Evolutionary conservation across 257 asterid genomes (phyloP).

Genomic region (Dorcoceras hygrometricum): DNA sequence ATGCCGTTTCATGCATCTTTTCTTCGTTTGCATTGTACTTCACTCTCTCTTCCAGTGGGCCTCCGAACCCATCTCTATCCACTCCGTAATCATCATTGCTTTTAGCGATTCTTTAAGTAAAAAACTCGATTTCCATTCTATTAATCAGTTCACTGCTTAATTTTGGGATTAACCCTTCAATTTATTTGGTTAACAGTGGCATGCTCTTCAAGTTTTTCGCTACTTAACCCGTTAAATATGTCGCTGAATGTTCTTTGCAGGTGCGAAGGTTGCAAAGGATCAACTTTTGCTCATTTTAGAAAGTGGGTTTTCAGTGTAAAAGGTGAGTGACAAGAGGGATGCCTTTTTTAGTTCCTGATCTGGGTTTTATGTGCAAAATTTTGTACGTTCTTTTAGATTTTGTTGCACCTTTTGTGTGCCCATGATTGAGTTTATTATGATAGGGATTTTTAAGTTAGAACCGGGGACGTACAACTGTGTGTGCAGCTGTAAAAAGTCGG

Average conservation of each 20-base stretch:
- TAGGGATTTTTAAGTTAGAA: conserved; percentile 36
- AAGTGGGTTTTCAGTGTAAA: conserved; percentile 19
- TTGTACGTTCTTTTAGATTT: conserved; percentile 5
- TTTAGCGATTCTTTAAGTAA: neutral
- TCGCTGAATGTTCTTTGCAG: neutral
- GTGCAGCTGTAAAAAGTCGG: conserved; percentile 21
- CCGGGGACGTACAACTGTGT: conserved; percentile 28
- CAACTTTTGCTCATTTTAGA: conserved; percentile 28
- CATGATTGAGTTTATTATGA: conserved; percentile 44
- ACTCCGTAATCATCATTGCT: neutral
- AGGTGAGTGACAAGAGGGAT: conserved; percentile 32
- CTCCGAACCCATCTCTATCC: neutral
- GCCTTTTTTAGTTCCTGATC: conserved; percentile 41
- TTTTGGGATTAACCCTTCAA: neutral
- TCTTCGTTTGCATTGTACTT: too few relatives aligned
- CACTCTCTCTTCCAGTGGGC: neutral
- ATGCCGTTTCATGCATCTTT: neutral
- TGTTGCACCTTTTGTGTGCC: conserved; percentile 30
- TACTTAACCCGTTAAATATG: conserved; percentile 7
- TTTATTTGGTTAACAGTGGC: neutral
- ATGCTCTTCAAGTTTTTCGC: neutral
- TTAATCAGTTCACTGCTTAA: neutral
- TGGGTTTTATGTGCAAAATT: conserved; percentile 31
- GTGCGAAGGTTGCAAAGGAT: conserved; percentile 47
- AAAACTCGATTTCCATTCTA: neutral